These are phyloP conservation scores for Magnusiomyces paraingens DNA, from an alignment of 1,139 yeast species.

Conservation along the genomic window DNA sequence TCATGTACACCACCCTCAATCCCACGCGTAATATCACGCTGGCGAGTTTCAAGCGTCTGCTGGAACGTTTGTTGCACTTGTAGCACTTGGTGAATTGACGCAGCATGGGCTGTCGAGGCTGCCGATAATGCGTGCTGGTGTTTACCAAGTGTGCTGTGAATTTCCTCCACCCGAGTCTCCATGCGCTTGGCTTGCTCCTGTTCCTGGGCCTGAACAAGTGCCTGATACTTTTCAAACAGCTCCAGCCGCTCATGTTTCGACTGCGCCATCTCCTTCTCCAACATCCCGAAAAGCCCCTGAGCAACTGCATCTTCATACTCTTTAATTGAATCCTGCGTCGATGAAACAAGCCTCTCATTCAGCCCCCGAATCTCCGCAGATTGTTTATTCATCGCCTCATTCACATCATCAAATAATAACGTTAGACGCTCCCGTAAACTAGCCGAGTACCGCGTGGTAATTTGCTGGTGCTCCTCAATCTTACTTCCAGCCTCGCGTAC, in stretches of 20 bases:
- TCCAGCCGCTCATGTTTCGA: constrained; percentile 10
- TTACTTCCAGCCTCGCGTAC: constrained; percentile 4
- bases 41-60: too few species aligned
- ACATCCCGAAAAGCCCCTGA: neutral
- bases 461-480: constrained; percentile 3
- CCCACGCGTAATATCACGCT: too few species aligned
- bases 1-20: neutral
- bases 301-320: constrained; percentile 1
- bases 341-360: constrained; percentile 3
- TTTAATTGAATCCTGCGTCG: neutral
- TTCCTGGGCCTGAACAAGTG: constrained; percentile 3
- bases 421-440: constrained; percentile 3
- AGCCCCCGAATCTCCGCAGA: constrained; percentile 1
- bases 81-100: too few species aligned
- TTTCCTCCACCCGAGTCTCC: neutral
- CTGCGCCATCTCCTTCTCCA: constrained; percentile 6
- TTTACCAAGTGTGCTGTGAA: neutral
- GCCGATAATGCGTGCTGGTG: neutral
- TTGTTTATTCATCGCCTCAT: constrained; percentile 14
- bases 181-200: constrained; percentile 3
- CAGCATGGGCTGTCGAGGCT: neutral
- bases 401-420: constrained; percentile 3
- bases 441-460: neutral
- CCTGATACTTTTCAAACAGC: constrained; percentile 10
- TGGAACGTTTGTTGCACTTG: too few species aligned